Base-by-base conservation (phyloP, 2,329 filamentous ascomycete species). In the Biscogniauxia marginata region DNA sequence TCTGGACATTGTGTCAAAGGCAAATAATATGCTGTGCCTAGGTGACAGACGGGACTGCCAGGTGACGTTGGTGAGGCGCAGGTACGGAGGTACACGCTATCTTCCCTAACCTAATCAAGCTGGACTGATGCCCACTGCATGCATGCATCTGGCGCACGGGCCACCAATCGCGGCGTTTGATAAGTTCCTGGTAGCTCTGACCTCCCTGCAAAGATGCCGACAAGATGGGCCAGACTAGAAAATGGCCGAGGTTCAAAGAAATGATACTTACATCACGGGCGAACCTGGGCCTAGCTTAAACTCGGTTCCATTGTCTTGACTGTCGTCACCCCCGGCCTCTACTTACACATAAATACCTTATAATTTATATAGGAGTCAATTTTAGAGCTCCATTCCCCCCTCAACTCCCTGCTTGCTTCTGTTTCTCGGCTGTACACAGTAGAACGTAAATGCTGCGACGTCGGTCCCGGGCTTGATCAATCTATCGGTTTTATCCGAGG, bases 201-300 rank as follows among this genome's bases (percentile, higher is more conserved):
- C 16, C 9, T 47, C 13, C 6, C 5, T 30, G 46, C 43, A 44
- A 49, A 49, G 52, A 54, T 65, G 61, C 64, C 63, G 62, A 60
- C 49, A 52, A 58, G 55, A 57, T 59, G 60, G 60, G 48, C 44
- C 50, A 52, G 52, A 52, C 25, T 46, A 52, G 47, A 57, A 56
- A 64, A 64, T 67, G 67, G 62, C 67, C 67, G 67, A 70, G 67
- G 67, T 70, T 58, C 63, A 64, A 65, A 50, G 46, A 18, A 25
- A 53, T 19, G 16, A 39, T n/a, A 39, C 30, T 39, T 39, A 39
- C 30, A 47, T 49, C 51, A 53, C 51, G n/a, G 24, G 45, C 24
- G 47, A 54, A 56, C 56, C 56, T 52, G 22, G 59, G 58, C 53
- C 39, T 52, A 48, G 56, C 30, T 62, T 62, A 57, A 64, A 60